Base-by-base conservation (phyloP, 176 grass and related monocot species). In the Hyparrhenia diplandra region DNA sequence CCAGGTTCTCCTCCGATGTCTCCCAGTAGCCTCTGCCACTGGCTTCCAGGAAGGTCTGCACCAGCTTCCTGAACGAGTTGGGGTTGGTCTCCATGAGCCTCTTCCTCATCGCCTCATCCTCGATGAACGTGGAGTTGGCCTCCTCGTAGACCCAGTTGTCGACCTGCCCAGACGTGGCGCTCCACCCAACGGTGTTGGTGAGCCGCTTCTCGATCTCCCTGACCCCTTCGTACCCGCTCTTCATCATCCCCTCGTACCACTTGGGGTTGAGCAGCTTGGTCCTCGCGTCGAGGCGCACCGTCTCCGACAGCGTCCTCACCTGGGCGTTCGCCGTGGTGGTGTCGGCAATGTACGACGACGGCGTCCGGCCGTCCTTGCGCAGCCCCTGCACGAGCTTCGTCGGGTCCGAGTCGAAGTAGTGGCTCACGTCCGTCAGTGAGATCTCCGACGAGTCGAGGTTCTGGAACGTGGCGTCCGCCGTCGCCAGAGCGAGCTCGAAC, bases 111-210 rank as follows among this genome's bases (percentile, higher is more conserved):
- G 89, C 80, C 80, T 95, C 92, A 12, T 99, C 96, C 43, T 99
- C 88, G 3, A 99, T 93, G 71, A 99, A 99, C 3, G 96, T 99
- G 39, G 87, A 16, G 47, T 95, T 99, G 13, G 96, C 96, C 68
- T 99, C 96, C 88, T 99, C 96, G 25, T 99, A 99, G n/a, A 99
- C 96, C 92, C 92, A 99, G 69, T 95, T 99, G 88, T 99, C 96
- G 24, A 99, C 96, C 63, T 99, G 96, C 31, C 96, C 92, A 2
- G 96, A 99, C 13, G 92, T 99, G 31, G 96, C 96, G 49, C 96
- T 99, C 96, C 96, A 99, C 12, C 96, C 96, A 27, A 99, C 96
- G 10, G 96, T 99, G 65, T 99, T 99, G 1, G 96, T 99, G 63
- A 99, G 87, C 55, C 96, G 81, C 79, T 99, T 99, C 90, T 99